Conservation (phyloP, 176 grass and related monocot genomes). For the Eleusine indica region DNA sequence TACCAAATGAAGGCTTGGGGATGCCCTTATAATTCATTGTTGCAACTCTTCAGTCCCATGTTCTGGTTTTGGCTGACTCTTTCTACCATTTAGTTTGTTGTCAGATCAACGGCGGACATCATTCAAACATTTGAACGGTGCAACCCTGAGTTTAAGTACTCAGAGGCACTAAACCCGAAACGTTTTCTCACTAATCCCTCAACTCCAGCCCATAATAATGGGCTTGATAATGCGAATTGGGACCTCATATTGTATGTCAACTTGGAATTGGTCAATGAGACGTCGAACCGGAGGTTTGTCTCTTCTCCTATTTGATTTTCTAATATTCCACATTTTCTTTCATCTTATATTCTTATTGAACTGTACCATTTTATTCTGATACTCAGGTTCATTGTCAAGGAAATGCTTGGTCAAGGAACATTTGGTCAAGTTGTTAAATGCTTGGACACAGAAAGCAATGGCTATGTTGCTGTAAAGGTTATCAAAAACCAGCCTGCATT, state of each 20-base stretch:
- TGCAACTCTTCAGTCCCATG: not conserved
- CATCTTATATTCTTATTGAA: slow-evolving; percentile 35
- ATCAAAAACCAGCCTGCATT: slow-evolving; percentile 99
- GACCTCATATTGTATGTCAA: slow-evolving; percentile 95
- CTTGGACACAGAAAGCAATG: slow-evolving; percentile 73
- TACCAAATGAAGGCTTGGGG: not conserved
- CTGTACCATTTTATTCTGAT: slow-evolving; percentile 35
- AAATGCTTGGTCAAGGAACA: slow-evolving; percentile 97
- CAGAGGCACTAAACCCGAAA: slow-evolving; percentile 74
- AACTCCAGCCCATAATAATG: slow-evolving; percentile 74
- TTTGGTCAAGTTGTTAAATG: slow-evolving; percentile 98
- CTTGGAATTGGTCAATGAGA: slow-evolving; percentile 73
- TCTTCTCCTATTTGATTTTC: slow-evolving; percentile 20
- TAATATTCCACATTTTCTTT: not conserved
- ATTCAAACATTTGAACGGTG: slow-evolving; percentile 70
- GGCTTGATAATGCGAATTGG: slow-evolving; percentile 89
- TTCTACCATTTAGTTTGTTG: slow-evolving; percentile 63
- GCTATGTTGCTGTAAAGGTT: slow-evolving; percentile 94
- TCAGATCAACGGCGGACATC: slow-evolving; percentile 72
- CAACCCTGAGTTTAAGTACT: slow-evolving; percentile 81
- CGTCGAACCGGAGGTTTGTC: slow-evolving; percentile 73
- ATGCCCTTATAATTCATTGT: not conserved
- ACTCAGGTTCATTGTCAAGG: slow-evolving; percentile 86
- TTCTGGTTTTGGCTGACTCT: slow-evolving; percentile 24
- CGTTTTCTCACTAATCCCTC: slow-evolving; percentile 83